These are phyloP conservation scores for Tolypocladium inflatum DNA, from an alignment of 2,329 filamentous ascomycete species.

Conservation along the genomic window DNA sequence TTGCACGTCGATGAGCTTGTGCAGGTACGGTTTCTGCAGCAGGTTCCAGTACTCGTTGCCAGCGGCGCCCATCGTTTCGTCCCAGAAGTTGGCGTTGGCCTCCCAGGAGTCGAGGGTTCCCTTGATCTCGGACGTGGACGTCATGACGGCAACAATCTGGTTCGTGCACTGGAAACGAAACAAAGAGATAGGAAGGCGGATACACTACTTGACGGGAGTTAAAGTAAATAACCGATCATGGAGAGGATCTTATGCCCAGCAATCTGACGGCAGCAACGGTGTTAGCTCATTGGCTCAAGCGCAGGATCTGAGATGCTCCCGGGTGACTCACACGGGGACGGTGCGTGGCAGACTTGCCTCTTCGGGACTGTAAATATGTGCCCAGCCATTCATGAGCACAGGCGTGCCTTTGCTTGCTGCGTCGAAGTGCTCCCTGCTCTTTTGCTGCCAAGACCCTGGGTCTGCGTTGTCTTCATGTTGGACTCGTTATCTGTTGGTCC, in stretches of 20 bases:
- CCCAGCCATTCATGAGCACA: too few relatives aligned
- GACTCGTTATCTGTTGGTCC: too few relatives aligned
- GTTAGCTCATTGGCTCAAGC: background rate
- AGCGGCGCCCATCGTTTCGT: slow-evolving; percentile 24
- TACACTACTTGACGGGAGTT: too few relatives aligned
- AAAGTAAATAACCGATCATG: background rate
- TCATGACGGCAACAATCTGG: background rate
- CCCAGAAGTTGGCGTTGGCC: slow-evolving; percentile 31
- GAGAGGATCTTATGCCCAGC: background rate
- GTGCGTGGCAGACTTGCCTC: too few relatives aligned
- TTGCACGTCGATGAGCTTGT: slow-evolving; percentile 19
- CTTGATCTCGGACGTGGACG: background rate
- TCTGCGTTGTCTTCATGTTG: too few relatives aligned
- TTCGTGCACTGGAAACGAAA: too few relatives aligned
- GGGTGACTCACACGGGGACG: background rate
- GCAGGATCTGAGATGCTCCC: background rate
- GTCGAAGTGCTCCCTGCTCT: too few relatives aligned
- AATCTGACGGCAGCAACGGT: background rate
- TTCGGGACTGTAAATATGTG: too few relatives aligned
- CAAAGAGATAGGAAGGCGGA: too few relatives aligned
- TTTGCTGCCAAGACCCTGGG: too few relatives aligned
- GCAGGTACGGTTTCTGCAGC: slow-evolving; percentile 30
- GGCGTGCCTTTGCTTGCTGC: too few relatives aligned
- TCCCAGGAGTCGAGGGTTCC: slow-evolving; percentile 27
- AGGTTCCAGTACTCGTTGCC: slow-evolving; percentile 35